Evolutionary conservation across 176 grass and related monocot genomes (phyloP).

Genomic region (Eleusine indica): DNA sequence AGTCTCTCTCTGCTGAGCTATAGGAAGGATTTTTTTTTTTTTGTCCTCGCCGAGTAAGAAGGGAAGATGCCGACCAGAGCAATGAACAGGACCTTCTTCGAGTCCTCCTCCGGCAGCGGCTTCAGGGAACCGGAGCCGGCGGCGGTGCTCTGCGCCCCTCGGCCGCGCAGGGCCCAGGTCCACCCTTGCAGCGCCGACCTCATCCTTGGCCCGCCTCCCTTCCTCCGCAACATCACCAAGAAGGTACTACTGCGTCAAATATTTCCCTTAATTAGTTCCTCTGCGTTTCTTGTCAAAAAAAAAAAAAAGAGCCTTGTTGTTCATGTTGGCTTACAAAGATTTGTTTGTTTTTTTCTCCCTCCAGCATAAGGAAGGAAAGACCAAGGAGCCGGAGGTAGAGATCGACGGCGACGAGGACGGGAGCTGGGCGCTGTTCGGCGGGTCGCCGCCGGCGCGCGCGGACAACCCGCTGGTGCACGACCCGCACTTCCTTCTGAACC

Average conservation of each 20-base stretch:
- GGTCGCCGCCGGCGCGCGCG: slow-evolving; percentile 71
- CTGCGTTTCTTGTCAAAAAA: not conserved
- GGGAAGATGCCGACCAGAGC: slow-evolving; percentile 31
- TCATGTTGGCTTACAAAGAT: not conserved
- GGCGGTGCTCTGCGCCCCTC: slow-evolving; percentile 56
- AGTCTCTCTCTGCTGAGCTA: not conserved
- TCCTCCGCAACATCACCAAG: slow-evolving; percentile 28
- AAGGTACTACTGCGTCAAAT: slow-evolving; percentile 27
- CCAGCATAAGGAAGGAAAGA: slow-evolving; percentile 35
- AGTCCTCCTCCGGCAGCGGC: slow-evolving; percentile 26
- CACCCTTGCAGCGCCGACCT: slow-evolving; percentile 57
- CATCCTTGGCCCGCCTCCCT: slow-evolving; percentile 50
- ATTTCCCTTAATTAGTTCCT: not conserved
- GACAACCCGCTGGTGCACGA: slow-evolving; percentile 74
- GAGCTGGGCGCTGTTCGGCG: slow-evolving; percentile 45
- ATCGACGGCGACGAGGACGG: slow-evolving; percentile 6
- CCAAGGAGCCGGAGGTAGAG: not conserved
- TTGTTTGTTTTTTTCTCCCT: not conserved
- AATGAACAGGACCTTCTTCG: slow-evolving; percentile 38
- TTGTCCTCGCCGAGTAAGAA: not conserved
- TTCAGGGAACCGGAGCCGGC: slow-evolving; percentile 34
- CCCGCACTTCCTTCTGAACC: slow-evolving; percentile 65
- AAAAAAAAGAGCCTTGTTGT: not conserved
- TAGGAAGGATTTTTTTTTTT: not conserved
- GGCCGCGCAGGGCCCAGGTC: slow-evolving; percentile 42